Conservation (phyloP, 495 filamentous ascomycete genomes). For the Daldinia bambusicola region DNA sequence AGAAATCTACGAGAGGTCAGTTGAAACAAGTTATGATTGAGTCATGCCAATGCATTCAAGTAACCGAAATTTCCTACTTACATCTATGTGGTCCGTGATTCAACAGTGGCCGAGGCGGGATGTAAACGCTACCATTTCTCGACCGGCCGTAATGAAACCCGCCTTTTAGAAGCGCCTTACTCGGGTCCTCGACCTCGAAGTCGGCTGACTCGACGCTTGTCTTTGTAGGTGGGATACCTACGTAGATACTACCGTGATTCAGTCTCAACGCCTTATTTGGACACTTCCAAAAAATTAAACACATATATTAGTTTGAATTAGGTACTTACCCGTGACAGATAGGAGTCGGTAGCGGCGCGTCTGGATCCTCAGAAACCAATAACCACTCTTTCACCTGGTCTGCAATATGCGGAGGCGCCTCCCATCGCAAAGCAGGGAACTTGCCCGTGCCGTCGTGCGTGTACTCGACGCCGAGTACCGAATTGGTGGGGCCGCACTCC, state of each 20-base stretch:
- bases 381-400: conserved; percentile 58
- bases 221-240: conserved; percentile 53
- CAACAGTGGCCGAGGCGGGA: conserved; percentile 54
- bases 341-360: conserved; percentile 59
- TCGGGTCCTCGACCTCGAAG: conserved; percentile 48
- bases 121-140: conserved; percentile 51
- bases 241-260: conserved; percentile 51
- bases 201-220: conserved; percentile 53
- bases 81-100: conserved; percentile 62
- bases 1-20: conserved; percentile 51
- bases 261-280: background rate
- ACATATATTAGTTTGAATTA: background rate
- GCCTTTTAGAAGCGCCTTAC: conserved; percentile 49
- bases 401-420: conserved; percentile 41
- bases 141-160: conserved; percentile 62
- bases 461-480: conserved; percentile 54
- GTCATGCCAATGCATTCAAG: background rate
- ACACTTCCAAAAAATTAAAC: background rate
- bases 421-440: conserved; percentile 60
- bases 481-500: conserved; percentile 56
- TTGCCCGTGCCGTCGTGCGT: conserved; percentile 54
- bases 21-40: background rate
- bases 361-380: conserved; percentile 61
- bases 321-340: conserved; percentile 59
- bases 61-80: conserved; percentile 10